Evolutionary conservation across 2,329 filamentous ascomycete species (phyloP), one percentile per base, ranked within the genome.

Genomic region (Penicillium rolfsii): DNA sequence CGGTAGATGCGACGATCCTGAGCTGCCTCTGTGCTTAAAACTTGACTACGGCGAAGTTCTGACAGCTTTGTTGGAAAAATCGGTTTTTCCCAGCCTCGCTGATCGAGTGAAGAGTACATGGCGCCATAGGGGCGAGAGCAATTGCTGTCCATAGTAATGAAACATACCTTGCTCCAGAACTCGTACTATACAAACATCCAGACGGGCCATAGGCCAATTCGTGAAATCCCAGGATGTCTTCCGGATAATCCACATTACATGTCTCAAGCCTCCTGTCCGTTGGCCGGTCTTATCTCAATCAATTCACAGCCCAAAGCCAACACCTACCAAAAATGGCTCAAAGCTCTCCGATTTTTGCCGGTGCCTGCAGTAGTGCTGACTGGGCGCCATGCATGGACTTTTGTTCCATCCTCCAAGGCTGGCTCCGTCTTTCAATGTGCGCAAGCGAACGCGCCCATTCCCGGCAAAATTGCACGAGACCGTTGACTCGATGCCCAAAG

Each of bases 401-500:
- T 59, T 59, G 52, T 52, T 61, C 22, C 30, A 24, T 41, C 35
- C 22, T 40, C 14, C 52, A 36, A 30, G 45, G 46, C 38, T 57
- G n/a, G n/a, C 52, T 49, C 40, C 35, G 24, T 48, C 48, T 50
- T 50, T 28, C 30, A 49, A 14, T 33, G 30, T 8, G 48, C 30
- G n/a, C 9, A 50, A 28, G 30, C 30, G 30, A 50, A 50, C 28
- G 52, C 52, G 26, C 28, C 48, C 53, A 49, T 45, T 60, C 35
- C 28, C 26, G 52, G 59, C 46, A 60, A 62, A 59, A 53, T 56
- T 30, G 60, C 61, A 59, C 61, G 55, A 62, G 59, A 62, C 53
- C 59, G 57, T 58, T 65, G 63, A 61, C 61, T 52, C 40, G 41
- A 53, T 53, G 50, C 48, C 30, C 48, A 50, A 35, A 50, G 30